Conservation (phyloP, 1,284 basidiomycete species). For the Boletellus dicymbophilus region DNA sequence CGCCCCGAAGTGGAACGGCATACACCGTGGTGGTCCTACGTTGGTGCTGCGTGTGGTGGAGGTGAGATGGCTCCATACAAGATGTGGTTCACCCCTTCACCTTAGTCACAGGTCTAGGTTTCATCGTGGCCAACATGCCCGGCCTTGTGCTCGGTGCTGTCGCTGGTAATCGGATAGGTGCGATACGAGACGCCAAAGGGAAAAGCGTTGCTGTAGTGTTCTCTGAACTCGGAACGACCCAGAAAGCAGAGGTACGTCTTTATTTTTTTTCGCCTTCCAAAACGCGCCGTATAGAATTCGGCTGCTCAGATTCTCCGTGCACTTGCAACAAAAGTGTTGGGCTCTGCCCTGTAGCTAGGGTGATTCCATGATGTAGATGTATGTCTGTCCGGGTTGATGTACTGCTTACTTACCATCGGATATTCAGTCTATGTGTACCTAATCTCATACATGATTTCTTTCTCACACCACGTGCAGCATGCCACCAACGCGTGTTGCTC, state of each 20-base stretch:
- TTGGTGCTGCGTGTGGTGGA: slow-evolving; percentile 68
- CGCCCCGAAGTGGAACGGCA: slow-evolving; percentile 76
- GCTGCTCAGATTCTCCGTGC: slow-evolving; percentile 77
- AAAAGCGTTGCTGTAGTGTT: slow-evolving; percentile 95
- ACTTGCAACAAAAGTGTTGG: slow-evolving; percentile 88
- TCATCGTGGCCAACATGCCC: slow-evolving; percentile 88
- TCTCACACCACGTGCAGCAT: slow-evolving; percentile 1
- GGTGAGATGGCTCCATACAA: slow-evolving; percentile 16
- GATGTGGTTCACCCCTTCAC: slow-evolving; percentile 9
- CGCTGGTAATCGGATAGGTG: slow-evolving; percentile 85
- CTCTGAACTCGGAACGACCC: slow-evolving; percentile 68
- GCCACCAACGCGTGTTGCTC: slow-evolving; percentile 10
- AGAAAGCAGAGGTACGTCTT: slow-evolving; percentile 80
- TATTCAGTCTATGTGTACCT: neutral
- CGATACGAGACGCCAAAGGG: slow-evolving; percentile 89
- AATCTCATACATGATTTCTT: slow-evolving; percentile 3
- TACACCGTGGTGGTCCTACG: slow-evolving; percentile 74
- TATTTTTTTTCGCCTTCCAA: neutral
- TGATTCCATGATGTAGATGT: neutral
- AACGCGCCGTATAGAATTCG: slow-evolving; percentile 16
- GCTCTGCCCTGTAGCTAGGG: slow-evolving; percentile 49
- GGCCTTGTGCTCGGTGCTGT: slow-evolving; percentile 79
- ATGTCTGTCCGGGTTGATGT: too few relatives aligned
- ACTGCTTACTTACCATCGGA: too few relatives aligned
- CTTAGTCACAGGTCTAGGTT: slow-evolving; percentile 64